Evolutionary conservation across 1,284 basidiomycete species (phyloP), one percentile per base, ranked within the genome.

Genomic region (Cystobasidiaceae sp.): DNA sequence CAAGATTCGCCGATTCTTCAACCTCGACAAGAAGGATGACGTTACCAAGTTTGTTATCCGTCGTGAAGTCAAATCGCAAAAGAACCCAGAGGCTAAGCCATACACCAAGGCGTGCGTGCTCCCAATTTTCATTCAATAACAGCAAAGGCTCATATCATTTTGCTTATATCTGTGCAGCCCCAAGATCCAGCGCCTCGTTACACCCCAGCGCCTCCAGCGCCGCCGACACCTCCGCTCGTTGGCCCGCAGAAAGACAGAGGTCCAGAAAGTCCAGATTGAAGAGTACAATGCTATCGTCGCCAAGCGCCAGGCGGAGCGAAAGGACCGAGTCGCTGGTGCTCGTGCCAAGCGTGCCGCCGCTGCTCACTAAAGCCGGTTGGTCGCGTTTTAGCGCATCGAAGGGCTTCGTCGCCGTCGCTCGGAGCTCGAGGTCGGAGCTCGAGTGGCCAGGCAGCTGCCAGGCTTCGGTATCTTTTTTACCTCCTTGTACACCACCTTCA

Each of bases 281-380:
- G 94, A 97, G 82, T 94, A 87, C 84, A 88, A 93, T 83, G 84
- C 82, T 71, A 82, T 93, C 76, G 78, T 97, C 67, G 82, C 88
- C 81, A 94, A 97, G 84, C 90, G 91, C 75, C 79, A 90, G 70
- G 85, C 89, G 73, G 93, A 97, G 84, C 90, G 88, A 84, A 96
- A 94, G 85, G 85, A 84, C 77, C 88, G 89, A 80, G 83, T 83
- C 70, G 44, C 65, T 30, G 71, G 70, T 72, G 70, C 73, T 73
- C 75, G 76, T 67, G 79, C 79, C 70, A 67, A 54, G 63, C 62
- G 30, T 43, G 46, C 48, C 37, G 45, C 60, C 28, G 57, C 59
- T 52, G 4, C 49, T 41, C 57, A 55, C 48, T 67, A 55, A 56
- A 49, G 15, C n/a, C n/a, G n/a, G n/a, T n/a, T n/a, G n/a, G n/a